Conservation (phyloP, 202 grass and related monocot genomes). For the Eragrostis tef region DNA sequence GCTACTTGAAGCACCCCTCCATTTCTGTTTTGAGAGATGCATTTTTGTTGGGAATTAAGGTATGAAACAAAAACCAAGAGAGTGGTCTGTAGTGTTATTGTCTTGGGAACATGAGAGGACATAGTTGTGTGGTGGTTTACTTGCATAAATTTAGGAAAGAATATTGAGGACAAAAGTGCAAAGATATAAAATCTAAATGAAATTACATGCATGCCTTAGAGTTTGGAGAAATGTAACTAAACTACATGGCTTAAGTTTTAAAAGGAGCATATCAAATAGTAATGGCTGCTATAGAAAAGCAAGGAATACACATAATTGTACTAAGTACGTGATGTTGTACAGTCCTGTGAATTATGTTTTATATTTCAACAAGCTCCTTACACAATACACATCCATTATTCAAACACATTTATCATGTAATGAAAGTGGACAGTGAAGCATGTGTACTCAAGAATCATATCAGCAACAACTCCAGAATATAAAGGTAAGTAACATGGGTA, state of each 20-base stretch:
- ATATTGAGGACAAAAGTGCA: background rate
- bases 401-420: conserved; percentile 27
- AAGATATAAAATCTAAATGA: background rate
- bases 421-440: background rate
- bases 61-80: conserved; percentile 15
- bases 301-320: background rate
- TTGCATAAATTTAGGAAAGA: background rate
- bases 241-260: background rate
- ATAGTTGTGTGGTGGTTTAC: background rate
- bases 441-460: conserved; percentile 11
- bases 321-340: background rate
- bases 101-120: background rate
- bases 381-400: background rate
- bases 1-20: background rate
- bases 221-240: background rate
- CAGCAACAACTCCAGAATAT: conserved; percentile 11
- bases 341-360: background rate
- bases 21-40: background rate
- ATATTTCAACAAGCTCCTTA: conserved; percentile 15
- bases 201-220: background rate
- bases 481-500: conserved; percentile 17
- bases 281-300: background rate
- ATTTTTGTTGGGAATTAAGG: conserved; percentile 12
- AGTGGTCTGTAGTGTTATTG: background rate
- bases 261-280: background rate